Evolutionary conservation across 2,329 filamentous ascomycete genomes (phyloP).

Genomic region (Colletotrichum magnum): DNA sequence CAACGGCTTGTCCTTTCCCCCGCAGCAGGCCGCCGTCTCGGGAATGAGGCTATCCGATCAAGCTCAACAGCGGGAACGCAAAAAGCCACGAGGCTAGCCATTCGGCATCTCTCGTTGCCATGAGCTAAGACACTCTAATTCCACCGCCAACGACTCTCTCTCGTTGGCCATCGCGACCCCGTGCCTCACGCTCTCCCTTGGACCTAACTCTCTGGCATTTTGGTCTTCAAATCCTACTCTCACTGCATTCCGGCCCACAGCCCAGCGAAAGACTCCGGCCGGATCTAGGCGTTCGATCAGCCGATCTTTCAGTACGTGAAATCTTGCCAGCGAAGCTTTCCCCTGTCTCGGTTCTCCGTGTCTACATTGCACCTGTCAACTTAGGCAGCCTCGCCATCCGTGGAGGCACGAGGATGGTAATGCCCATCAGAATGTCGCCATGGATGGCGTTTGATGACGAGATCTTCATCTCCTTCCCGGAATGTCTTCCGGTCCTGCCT

Average conservation of each 20-base stretch:
- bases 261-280: neutral
- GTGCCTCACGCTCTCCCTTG: neutral
- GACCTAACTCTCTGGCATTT: too few relatives aligned
- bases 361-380: too few relatives aligned
- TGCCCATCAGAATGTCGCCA: neutral
- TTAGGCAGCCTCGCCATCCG: too few relatives aligned
- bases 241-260: neutral
- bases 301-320: too few relatives aligned
- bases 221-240: neutral
- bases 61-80: conserved; percentile 13
- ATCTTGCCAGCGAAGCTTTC: too few relatives aligned
- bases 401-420: too few relatives aligned
- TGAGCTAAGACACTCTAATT: conserved; percentile 15
- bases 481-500: conserved; percentile 1
- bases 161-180: conserved; percentile 7
- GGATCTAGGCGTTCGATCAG: too few relatives aligned
- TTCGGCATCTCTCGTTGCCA: conserved; percentile 6
- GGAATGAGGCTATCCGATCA: conserved; percentile 22
- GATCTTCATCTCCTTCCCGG: conserved; percentile 6
- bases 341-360: too few relatives aligned
- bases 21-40: neutral
- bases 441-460: neutral
- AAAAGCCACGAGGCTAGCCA: conserved; percentile 16
- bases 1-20: neutral
- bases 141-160: neutral